Evolutionary conservation across 1,139 yeast species (phyloP), one percentile per base, ranked within the genome.

Genomic region (Protomyces macrosporus): DNA sequence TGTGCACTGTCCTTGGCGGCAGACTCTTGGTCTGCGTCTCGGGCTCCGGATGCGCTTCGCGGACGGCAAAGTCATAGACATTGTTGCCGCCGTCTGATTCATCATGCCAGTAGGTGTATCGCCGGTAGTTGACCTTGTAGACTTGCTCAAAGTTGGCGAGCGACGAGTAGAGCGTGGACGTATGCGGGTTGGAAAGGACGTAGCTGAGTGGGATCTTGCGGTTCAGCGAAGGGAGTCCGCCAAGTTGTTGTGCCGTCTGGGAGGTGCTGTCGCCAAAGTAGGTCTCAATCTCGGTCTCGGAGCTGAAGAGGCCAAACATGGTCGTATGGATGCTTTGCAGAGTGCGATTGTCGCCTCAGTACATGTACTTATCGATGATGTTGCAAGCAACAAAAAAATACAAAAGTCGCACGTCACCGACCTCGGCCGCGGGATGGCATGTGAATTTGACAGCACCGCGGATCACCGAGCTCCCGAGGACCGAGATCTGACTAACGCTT

Each of bases 1-100:
- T 79, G 71, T 84, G 88, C 70, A 97, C 79, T 1, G 95, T 87
- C 72, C 95, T 81, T 35, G 88, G 86, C 64, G 90, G 95, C 69
- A 86, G 80, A 16, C 39, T 52, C 23, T 42, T 42, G 16, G 9
- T 16, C 33, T n/a, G 16, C 34, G 45, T 53, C 6, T 53, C 60
- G 34, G 56, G 40, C 7, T 33, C 14, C 23, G 33, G 40, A n/a
- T 52, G 52, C 33, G 30, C 42, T 3, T 36, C 56, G 81, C 88
- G 88, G 75, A 90, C 97, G 30, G 87, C 83, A 10, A 95, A 84
- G 67, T 89, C 82, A 48, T 82, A 79, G 32, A 95, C 95, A 23
- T 52, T 59, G 45, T 48, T 60, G 4, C 83, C 83, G 53, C 73
- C 75, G 68, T 85, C 88, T 9, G 78, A 73, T 16, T 42, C 32